Base-by-base conservation (phyloP, 1,284 basidiomycete species). In the Meira nashicola region DNA sequence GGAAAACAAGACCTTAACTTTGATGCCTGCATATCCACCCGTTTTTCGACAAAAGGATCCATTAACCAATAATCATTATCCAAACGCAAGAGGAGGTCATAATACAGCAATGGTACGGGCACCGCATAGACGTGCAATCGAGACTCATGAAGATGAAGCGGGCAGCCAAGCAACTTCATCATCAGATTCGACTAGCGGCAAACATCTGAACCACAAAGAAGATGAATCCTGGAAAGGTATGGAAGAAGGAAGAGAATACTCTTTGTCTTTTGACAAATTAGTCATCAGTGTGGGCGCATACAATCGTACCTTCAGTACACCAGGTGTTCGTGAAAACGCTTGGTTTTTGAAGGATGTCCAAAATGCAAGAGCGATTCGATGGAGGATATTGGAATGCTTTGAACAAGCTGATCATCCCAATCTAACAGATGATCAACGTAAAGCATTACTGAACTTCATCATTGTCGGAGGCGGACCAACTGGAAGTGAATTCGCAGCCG, bases 241-340 rank as follows among this genome's bases (percentile, higher is more conserved):
- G 14, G 54, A 50, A 25, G 11, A 33, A 17, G 39, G 62, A 8
- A 38, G 55, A 14, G 40, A 56, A 39, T 73, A 67, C 17, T 38
- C 52, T 17, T 28, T 73, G 1, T 33, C 48, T 2, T 73, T 64
- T 71, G 90, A 93, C 79, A 89, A 88, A 76, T 83, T 94, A 6
- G 85, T 93, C 48, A 85, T 93, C 55, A 48, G 88, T 1, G 89
- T 90, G 1, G 91, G 91, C 0, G 86, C 87, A 54, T 92, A 92
- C 78, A 86, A 85, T 1, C 89, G 90, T 70, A 92, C 80, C 0
- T 83, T 83, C 59, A 86, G 86, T 59, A 80, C 83, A 54, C 65
- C 71, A 3, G 78, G 78, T 1, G 73, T 81, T 38, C 70, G 71
- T 53, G 65, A 74, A 49, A 59, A 77, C 52, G 80, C 73, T 0